Conservation (phyloP, 768 basidiomycete genomes). For the Termitomyces eurrhizus region DNA sequence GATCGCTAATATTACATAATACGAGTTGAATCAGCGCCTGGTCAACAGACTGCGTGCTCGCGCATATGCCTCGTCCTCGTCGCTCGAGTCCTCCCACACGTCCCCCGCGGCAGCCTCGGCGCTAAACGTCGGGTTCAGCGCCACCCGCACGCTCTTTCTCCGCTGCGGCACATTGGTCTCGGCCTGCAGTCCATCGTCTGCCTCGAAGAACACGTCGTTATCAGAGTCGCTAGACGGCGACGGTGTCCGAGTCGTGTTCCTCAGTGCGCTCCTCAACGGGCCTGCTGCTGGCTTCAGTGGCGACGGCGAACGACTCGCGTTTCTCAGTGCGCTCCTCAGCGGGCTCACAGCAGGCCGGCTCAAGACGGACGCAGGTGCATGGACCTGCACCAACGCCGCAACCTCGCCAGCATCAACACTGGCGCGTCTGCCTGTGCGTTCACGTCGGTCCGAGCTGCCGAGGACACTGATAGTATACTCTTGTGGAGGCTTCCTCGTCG, state of each 20-base stretch:
- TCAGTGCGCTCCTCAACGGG: conserved; percentile 63
- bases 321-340: no score
- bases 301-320: no score
- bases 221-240: conserved; percentile 53
- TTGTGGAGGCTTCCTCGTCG: no score
- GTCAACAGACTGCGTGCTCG: conserved; percentile 37
- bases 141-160: conserved; percentile 76
- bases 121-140: conserved; percentile 72
- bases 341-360: no score
- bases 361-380: no score
- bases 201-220: conserved; percentile 43
- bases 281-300: conserved; percentile 7
- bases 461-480: no score
- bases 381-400: no score
- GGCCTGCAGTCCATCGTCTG: conserved; percentile 6
- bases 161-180: conserved; percentile 17
- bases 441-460: background rate
- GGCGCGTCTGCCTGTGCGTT: no score
- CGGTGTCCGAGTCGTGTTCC: conserved; percentile 46
- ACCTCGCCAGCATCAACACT: no score
- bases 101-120: conserved; percentile 58
- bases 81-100: conserved; percentile 74
- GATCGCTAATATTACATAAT: background rate
- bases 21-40: background rate
- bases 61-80: conserved; percentile 67